Evolutionary conservation across 208 protist genomes (phyloP), one percentile per base, ranked within the genome.

Genomic region (Leishmania tarentolae): DNA sequence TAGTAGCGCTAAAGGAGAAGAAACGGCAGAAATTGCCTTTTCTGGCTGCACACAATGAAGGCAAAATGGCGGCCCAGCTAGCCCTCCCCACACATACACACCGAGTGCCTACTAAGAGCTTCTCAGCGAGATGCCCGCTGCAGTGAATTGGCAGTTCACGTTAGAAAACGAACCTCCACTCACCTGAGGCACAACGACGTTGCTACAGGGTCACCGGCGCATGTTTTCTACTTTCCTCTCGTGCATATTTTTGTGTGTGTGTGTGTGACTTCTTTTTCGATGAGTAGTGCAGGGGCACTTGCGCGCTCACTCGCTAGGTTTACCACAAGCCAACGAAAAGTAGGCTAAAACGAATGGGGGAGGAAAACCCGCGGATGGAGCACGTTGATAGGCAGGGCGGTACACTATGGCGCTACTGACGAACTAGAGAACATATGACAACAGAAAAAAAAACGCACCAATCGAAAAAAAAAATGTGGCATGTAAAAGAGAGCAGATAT

Each of bases 401-500:
- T 35, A 73, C 44, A 73, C 42, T 1, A 35, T 24, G 44, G n/a
- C 69, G 42, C 69, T 73, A 73, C 69, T 53, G 69, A 53, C 9
- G 44, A 31, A 53, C 3, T 21, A 31, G n/a, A 44, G 5, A 50
- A 53, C 69, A 50, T 13, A 37, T 13, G 44, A 52, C 15, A 52
- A 31, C 42, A 73, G 28, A 31, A 50, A 52, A 40, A 53, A 73
- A 17, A 53, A n/a, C n/a, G 40, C 21, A 17, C 69, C 44, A 35
- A 75, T 40, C 1, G 21, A 52, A 53, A 40, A 74, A 81, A 28
- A 65, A 56, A 24, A 35, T 31, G 11, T 47, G 11, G 15, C 42
- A 76, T 44, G 17, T 53, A 76, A 59, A 81, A 50, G 53, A 76
- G 35, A 74, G 50, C 78, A 57, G 52, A 28, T 3, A 82, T 52